Base-by-base conservation (phyloP, 805 yeast genomes). In the Suhomyces canberraensis region DNA sequence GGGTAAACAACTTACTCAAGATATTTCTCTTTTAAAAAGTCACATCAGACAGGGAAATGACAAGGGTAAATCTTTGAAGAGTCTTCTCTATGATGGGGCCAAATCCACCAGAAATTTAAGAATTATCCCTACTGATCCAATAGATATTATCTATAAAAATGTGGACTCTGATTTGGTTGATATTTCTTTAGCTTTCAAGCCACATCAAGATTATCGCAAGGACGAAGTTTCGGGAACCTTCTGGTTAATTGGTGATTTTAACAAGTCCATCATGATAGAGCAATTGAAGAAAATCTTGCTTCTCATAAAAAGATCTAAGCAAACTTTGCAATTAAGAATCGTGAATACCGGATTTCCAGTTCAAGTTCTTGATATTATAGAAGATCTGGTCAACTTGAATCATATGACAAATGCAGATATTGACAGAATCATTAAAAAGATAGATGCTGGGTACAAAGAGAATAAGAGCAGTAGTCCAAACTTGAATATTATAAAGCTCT, bases 161-260 rank as follows among this genome's bases (percentile, higher is more conserved):
- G 44, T 66, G 14, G 54, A 53, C 21, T 30, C 31, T 3, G 64
- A 55, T 8, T 39, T 69, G 33, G 46, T 56, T 7, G 42, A 49
- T 0, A 33, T 49, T 3, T 57, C 71, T 1, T 21, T 40, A 4
- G 26, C 46, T 1, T 58, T 66, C 36, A 49, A 31, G 25, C 33
- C 44, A 11, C 33, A 33, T 11, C 22, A 20, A 20, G 9, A 20
- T 20, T 7, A 7, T 20, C 22, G 22, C 9, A n/a, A n/a, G n/a
- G 9, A 20, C 9, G 52, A 51, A 4, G 53, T 73, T 3, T 84
- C 91, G 0, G 74, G 54, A 3, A 50, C 62, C 0, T 52, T 80
- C 7, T 79, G 87, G 58, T 45, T 84, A 8, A 65, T 79, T 35
- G 93, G 86, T 25, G 76, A 80, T 47, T 71, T 81, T 39, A 58